These are phyloP conservation scores for Fusarium xylarioides DNA, from an alignment of 2,329 filamentous ascomycete genomes.

Conservation along the genomic window DNA sequence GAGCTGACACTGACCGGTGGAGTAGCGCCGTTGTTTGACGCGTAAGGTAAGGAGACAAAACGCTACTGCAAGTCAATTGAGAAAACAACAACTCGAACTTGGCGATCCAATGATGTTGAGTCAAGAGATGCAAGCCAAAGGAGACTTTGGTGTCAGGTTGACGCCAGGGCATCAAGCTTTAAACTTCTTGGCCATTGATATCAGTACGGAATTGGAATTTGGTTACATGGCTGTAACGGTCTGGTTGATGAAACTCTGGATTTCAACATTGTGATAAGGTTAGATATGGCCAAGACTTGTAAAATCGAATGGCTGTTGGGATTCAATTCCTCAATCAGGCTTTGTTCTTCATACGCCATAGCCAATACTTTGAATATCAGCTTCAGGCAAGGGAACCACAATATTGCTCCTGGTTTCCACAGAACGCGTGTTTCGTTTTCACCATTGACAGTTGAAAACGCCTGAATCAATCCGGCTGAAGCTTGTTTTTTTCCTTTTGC, in stretches of 20 bases:
- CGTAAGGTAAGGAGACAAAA: slow-evolving; percentile 13
- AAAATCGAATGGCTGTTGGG: neutral
- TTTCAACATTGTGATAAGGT: neutral
- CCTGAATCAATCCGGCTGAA: slow-evolving; percentile 11
- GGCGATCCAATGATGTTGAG: slow-evolving; percentile 7
- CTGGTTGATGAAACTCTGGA: neutral
- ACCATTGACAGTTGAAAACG: neutral
- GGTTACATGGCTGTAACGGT: neutral
- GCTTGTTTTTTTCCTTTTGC: slow-evolving; percentile 23
- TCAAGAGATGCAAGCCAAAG: slow-evolving; percentile 10
- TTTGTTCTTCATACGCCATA: neutral
- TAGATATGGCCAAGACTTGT: neutral
- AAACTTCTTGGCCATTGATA: neutral
- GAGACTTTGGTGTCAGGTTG: neutral
- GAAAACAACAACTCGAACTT: neutral
- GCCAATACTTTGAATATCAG: neutral
- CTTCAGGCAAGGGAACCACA: slow-evolving; percentile 1
- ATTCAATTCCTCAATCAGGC: neutral
- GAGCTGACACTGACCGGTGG: neutral
- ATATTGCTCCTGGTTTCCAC: slow-evolving; percentile 2
- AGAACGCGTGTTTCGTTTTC: slow-evolving; percentile 26
- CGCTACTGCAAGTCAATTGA: slow-evolving; percentile 15
- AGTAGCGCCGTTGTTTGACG: slow-evolving; percentile 24
- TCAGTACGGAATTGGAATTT: neutral
- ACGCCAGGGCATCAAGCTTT: slow-evolving; percentile 21